Percentiles rank a stretch among this genome's conserved stretches.
Evolutionary conservation across 108 stramenopile species (phyloP).

Genomic region (Pseudonitzschia pungens): DNA sequence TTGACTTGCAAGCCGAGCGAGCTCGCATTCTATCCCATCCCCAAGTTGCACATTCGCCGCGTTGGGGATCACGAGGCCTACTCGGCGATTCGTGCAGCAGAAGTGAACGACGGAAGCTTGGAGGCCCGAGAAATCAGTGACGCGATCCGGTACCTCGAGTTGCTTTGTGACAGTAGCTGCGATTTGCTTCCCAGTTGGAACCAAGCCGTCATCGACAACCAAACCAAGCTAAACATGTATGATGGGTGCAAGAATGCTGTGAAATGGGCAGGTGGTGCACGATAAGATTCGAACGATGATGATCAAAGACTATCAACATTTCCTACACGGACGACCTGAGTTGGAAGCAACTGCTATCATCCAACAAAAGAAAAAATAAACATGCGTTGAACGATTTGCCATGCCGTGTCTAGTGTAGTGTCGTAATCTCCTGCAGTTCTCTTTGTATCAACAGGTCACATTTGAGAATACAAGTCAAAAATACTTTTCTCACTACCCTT

Average conservation of each 20-base stretch:
- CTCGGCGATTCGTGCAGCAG: constrained; percentile 82
- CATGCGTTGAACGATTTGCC: no score
- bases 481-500: no score
- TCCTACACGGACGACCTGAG: no score
- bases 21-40: constrained; percentile 89
- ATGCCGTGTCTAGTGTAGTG: no score
- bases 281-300: neutral
- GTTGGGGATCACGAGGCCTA: constrained; percentile 92
- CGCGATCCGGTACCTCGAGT: constrained; percentile 66
- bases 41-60: constrained; percentile 90
- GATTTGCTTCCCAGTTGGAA: constrained; percentile 79
- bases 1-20: constrained; percentile 89
- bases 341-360: no score
- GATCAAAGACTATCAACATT: no score
- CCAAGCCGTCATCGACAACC: constrained; percentile 59
- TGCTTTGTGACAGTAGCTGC: constrained; percentile 53
- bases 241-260: constrained; percentile 86
- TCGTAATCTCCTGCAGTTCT: no score
- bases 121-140: constrained; percentile 80
- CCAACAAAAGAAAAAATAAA: no score
- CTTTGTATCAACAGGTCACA: no score
- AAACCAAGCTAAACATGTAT: constrained; percentile 74
- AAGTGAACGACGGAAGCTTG: constrained; percentile 86
- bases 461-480: no score
- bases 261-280: constrained; percentile 39